Evolutionary conservation across 2,329 filamentous ascomycete genomes (phyloP).

Genomic region (Colletotrichum tabaci): DNA sequence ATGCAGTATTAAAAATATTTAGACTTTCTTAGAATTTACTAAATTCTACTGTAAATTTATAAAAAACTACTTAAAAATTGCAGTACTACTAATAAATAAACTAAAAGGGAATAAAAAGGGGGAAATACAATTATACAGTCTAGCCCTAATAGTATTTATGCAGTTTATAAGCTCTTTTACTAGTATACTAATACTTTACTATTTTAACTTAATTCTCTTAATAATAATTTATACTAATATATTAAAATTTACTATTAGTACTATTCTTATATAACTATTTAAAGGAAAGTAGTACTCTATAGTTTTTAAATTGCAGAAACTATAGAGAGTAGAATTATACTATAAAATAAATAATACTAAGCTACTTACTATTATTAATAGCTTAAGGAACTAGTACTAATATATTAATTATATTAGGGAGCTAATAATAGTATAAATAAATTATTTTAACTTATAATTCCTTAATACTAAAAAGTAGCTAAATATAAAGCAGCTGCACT

Average conservation of each 20-base stretch:
- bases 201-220: neutral
- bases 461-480: neutral
- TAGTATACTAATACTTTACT: neutral
- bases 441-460: neutral
- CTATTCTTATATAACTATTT: neutral
- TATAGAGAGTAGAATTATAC: neutral
- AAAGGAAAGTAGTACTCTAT: neutral
- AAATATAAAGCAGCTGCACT: too few species aligned
- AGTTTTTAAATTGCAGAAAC: neutral
- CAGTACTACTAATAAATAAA: rapidly evolving
- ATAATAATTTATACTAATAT: neutral
- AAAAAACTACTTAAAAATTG: neutral
- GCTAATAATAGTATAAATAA: neutral
- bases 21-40: neutral
- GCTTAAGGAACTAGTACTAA: neutral
- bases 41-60: neutral
- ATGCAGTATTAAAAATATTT: neutral
- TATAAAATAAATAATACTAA: neutral
- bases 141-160: rapidly evolving
- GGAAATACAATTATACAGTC: neutral
- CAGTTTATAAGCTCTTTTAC: neutral
- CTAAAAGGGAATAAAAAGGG: neutral
- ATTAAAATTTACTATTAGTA: neutral
- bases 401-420: neutral
- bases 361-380: neutral